Conservation (phyloP, 1,284 basidiomycete genomes). For the Cutaneotrichosporon mucoides region DNA sequence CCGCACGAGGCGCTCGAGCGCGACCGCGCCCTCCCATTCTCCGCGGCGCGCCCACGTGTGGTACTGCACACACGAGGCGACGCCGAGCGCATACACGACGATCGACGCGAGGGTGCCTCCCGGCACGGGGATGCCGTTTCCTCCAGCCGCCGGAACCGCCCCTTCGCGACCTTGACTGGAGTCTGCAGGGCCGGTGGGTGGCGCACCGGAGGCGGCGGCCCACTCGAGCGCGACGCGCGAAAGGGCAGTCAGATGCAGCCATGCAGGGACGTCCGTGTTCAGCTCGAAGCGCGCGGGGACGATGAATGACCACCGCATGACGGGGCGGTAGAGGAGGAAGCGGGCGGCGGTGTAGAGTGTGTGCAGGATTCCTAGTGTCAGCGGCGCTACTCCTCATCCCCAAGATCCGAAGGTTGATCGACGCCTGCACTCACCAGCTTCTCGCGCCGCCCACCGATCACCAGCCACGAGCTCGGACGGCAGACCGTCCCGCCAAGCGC, state of each 20-base stretch:
- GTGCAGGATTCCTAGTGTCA: conserved; percentile 21
- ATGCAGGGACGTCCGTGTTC: conserved; percentile 21
- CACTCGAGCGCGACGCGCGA: conserved; percentile 24
- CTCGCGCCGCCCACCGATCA: conserved; percentile 11
- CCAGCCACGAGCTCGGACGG: conserved; percentile 11
- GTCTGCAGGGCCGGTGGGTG: neutral
- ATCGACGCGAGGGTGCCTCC: neutral
- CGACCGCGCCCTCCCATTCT: conserved; percentile 30
- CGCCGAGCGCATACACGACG: conserved; percentile 19
- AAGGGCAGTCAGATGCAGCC: conserved; percentile 21
- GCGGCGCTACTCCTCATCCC: conserved; percentile 8
- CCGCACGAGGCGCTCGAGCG: conserved; percentile 23
- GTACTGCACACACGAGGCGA: conserved; percentile 21
- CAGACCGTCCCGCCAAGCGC: conserved; percentile 17
- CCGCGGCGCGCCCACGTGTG: conserved; percentile 27
- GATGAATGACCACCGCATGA: conserved; percentile 36
- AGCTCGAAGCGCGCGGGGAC: conserved; percentile 21
- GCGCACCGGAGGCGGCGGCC: conserved; percentile 25
- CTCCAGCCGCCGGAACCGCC: too few relatives aligned
- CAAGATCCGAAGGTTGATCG: too few relatives aligned
- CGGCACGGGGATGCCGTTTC: too few relatives aligned
- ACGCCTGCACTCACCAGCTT: conserved; percentile 11
- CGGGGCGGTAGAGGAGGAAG: conserved; percentile 29
- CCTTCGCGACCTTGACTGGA: too few relatives aligned
- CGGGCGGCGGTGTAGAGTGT: conserved; percentile 18